These are phyloP conservation scores for Darksidea phi DNA, from an alignment of 495 filamentous ascomycete species.

Conservation along the genomic window DNA sequence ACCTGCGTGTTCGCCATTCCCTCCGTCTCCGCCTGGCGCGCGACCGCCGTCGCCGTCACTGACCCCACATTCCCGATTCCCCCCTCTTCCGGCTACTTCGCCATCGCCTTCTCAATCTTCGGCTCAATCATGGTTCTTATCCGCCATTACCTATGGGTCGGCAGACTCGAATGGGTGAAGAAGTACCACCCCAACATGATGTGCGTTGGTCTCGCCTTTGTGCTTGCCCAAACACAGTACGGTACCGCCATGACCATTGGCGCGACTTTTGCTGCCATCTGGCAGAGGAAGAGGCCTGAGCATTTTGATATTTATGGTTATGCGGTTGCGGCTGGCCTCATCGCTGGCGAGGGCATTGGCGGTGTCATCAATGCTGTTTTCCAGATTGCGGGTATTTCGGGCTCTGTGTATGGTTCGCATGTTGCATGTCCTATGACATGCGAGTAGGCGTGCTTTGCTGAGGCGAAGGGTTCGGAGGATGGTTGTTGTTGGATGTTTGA, in stretches of 20 bases:
- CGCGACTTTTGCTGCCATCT: slow-evolving; percentile 55
- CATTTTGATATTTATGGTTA: slow-evolving; percentile 64
- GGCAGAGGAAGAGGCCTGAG: slow-evolving; percentile 56
- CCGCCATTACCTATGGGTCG: slow-evolving; percentile 58
- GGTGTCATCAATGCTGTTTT: slow-evolving; percentile 60
- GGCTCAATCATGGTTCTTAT: slow-evolving; percentile 51
- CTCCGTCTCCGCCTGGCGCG: slow-evolving; percentile 65
- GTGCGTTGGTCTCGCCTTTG: slow-evolving; percentile 62
- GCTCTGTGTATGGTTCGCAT: slow-evolving; percentile 48
- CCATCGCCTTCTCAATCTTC: slow-evolving; percentile 55
- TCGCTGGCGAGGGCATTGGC: slow-evolving; percentile 67
- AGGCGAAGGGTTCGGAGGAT: not conserved
- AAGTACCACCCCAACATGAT: slow-evolving; percentile 67
- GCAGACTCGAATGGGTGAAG: slow-evolving; percentile 56
- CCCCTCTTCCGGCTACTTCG: slow-evolving; percentile 54
- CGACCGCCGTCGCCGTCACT: slow-evolving; percentile 64
- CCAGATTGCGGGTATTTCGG: slow-evolving; percentile 54
- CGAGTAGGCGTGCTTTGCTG: slow-evolving; percentile 33
- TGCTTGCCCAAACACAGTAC: slow-evolving; percentile 57
- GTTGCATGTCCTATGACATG: slow-evolving; percentile 51
- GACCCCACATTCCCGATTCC: slow-evolving; percentile 59
- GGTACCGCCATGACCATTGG: slow-evolving; percentile 60
- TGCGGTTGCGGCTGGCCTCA: slow-evolving; percentile 64
- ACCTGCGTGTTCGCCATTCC: slow-evolving; percentile 58
- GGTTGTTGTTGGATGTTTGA: not conserved